Conservation (phyloP, 352 stramenopile species). For the Thalassiosira allenii region DNA sequence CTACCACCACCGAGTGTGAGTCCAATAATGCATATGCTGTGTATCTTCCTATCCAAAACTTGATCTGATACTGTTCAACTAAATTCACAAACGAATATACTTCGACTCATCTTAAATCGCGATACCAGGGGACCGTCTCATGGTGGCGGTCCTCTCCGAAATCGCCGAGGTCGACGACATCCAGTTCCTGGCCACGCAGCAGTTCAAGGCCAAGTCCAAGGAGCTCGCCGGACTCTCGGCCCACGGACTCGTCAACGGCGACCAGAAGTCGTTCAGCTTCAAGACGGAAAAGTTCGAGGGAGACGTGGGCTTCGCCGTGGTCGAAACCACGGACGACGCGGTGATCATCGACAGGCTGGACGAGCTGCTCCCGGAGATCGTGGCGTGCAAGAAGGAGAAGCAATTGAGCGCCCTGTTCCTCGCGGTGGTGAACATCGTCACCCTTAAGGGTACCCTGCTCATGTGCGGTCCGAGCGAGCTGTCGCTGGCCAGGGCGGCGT, state of each 20-base stretch:
- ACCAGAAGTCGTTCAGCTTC: conserved; percentile 77
- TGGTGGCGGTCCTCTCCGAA: conserved; percentile 70
- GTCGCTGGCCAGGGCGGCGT: conserved; percentile 64
- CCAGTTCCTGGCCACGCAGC: conserved; percentile 65
- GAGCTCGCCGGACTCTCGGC: conserved; percentile 56
- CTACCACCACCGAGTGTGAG: conserved; percentile 84
- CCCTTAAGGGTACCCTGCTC: conserved; percentile 67
- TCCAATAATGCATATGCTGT: conserved; percentile 10
- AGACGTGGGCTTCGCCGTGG: conserved; percentile 73
- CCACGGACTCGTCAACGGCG: conserved; percentile 69
- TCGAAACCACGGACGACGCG: conserved; percentile 78
- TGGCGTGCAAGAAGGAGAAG: conserved; percentile 62
- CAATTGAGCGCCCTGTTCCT: conserved; percentile 61
- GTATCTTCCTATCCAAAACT: neutral
- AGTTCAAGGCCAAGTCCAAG: conserved; percentile 82
- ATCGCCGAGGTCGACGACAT: conserved; percentile 67
- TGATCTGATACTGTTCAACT: too few species aligned
- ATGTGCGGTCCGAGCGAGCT: conserved; percentile 61
- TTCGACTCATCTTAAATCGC: too few species aligned
- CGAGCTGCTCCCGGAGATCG: conserved; percentile 76
- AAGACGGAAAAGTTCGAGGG: conserved; percentile 46
- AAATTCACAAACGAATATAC: too few species aligned
- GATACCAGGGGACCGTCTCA: conserved; percentile 25
- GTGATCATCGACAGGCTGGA: conserved; percentile 64
- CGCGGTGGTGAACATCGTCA: conserved; percentile 85